These are phyloP conservation scores for Lactarius hatsudake DNA, from an alignment of 768 basidiomycete genomes.

Conservation along the genomic window DNA sequence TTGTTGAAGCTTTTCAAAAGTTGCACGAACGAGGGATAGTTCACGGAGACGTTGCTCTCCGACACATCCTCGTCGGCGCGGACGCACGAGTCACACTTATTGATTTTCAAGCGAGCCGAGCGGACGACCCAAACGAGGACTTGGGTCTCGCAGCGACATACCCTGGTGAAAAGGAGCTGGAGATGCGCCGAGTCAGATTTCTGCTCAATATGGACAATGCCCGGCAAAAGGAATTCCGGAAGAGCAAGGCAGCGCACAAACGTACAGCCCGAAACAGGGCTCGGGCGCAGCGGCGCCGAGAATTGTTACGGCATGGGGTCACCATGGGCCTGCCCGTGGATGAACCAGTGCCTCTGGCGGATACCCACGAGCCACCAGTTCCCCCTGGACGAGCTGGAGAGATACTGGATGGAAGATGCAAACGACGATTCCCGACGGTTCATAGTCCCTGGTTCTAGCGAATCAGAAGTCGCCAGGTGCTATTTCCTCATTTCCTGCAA, in stretches of 20 bases:
- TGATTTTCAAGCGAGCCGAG: conserved; percentile 49
- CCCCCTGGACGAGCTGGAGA: conserved; percentile 35
- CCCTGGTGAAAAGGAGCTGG: conserved; percentile 43
- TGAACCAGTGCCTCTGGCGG: conserved; percentile 29
- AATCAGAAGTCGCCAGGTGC: conserved; percentile 3
- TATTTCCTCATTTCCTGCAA: conserved; percentile 10
- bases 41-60: conserved; percentile 33
- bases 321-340: conserved; percentile 13
- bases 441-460: conserved; percentile 37
- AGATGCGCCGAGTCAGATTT: conserved; percentile 56
- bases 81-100: conserved; percentile 45
- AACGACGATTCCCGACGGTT: conserved; percentile 36
- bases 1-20: conserved; percentile 49
- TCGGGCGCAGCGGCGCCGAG: conserved; percentile 32
- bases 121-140: conserved; percentile 32
- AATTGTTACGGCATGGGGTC: conserved; percentile 32
- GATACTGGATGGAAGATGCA: conserved; percentile 38
- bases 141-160: conserved; percentile 40
- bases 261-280: conserved; percentile 34
- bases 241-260: conserved; percentile 34
- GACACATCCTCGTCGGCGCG: conserved; percentile 53
- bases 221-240: conserved; percentile 37
- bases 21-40: conserved; percentile 38
- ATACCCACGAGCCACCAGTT: conserved; percentile 37
- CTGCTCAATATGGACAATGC: conserved; percentile 47